Evolutionary conservation across 2,329 filamentous ascomycete genomes (phyloP), one percentile per base, ranked within the genome.

Genomic region (Graphilbum ipis-grandicollis): DNA sequence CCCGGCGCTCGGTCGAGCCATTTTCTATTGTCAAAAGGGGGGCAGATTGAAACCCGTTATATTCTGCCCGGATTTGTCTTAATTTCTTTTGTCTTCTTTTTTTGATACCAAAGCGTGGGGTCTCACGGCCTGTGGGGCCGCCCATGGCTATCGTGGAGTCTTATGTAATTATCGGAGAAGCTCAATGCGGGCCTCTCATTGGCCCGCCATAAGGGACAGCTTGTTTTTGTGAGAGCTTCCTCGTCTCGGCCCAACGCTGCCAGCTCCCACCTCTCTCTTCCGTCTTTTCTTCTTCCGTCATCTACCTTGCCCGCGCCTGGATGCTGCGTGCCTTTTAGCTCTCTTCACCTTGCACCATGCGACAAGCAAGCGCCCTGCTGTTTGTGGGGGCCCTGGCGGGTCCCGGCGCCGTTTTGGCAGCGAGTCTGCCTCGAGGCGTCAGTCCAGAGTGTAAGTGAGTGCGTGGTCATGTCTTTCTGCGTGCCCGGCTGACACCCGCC

Each of bases 381-480:
- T 60, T 72, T 44, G 43, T 68, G 42, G 55, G 67, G 55, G 63
- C 64, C 48, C 50, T 68, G 44, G 59, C 59, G 43, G 60, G 59
- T 37, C 57, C 53, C 45, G 54, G 62, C 39, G 56, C 65, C 55
- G 54, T 71, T 47, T 73, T 70, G 52, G 75, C 78, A 43, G 65
- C 71, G 40, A 62, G 69, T 41, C 63, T 84, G 52, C 86, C 86
- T 39, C 72, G 84, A 52, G 86, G 86, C 48, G 86, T 94, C 49
- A 75, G 80, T 26, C 86, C 86, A 34, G 85, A 94, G 60, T 93
- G 86, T 94, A 68, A 60, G 79, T 72, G 31, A 19, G 8, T 18
- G 19, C 4, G 4, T 9, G 5, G 26, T 21, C n/a, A n/a, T n/a
- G 21, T 23, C 21, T 23, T 6, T 23, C 21, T 23, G 23, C 12